These are phyloP conservation scores for Chrysopogon serrulatus DNA, from an alignment of 176 grass and related monocot species.

Conservation along the genomic window DNA sequence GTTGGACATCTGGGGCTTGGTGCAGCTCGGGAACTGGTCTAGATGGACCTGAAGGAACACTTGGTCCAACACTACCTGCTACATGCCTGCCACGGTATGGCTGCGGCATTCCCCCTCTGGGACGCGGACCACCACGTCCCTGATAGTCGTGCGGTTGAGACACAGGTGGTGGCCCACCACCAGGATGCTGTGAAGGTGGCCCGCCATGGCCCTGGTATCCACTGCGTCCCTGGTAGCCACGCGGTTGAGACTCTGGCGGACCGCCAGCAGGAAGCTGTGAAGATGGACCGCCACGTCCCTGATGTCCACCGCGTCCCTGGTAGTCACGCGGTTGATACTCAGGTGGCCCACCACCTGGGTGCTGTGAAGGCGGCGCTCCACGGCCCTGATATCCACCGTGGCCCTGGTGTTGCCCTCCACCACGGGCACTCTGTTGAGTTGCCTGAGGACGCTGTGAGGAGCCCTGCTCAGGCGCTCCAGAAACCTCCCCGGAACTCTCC, in stretches of 20 bases:
- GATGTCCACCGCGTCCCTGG: no score
- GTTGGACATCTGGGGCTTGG: conserved; percentile 70
- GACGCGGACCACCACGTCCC: no score
- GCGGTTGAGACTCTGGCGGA: conserved; percentile 37
- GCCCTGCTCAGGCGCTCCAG: conserved; percentile 24
- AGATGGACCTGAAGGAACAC: conserved; percentile 47
- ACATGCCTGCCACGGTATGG: conserved; percentile 49
- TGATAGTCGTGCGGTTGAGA: conserved; percentile 47
- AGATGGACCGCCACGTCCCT: no score
- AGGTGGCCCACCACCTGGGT: no score
- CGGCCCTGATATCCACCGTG: no score
- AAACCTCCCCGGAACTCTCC: conserved; percentile 41
- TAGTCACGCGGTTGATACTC: no score
- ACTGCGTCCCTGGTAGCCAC: conserved; percentile 50
- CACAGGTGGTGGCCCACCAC: conserved; percentile 34
- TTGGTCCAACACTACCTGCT: conserved; percentile 49
- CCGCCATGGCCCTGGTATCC: conserved; percentile 43
- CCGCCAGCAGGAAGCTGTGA: conserved; percentile 31
- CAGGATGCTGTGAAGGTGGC: conserved; percentile 24
- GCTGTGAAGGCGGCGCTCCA: no score
- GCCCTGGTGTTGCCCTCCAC: conserved; percentile 46
- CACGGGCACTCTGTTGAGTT: conserved; percentile 43
- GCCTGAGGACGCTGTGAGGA: conserved; percentile 44
- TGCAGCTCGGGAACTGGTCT: conserved; percentile 94
- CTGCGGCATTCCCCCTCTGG: conserved; percentile 55